Evolutionary conservation across 75 land plant species (phyloP), one percentile per base, ranked within the genome.

Genomic region (Cryptomeria japonica): DNA sequence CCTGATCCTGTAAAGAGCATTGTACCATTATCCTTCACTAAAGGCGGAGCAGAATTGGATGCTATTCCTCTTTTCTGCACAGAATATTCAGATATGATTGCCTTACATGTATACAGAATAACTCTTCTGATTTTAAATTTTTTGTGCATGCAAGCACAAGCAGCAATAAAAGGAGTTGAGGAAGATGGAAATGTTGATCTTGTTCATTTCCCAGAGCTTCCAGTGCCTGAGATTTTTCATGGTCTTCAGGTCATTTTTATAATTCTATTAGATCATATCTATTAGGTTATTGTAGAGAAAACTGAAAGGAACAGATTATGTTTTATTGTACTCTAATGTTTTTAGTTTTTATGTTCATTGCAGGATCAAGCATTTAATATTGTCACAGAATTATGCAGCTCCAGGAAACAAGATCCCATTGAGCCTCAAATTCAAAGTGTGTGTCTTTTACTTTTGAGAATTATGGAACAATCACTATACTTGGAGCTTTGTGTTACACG

Each of bases 211-310:
- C 99, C 99, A 68, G 99, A 98, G 91, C 93, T 98, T 75, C 99
- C 99, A n/a, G 92, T 93, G 88, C 99, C 97, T 86, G 99, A 98
- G 87, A 96, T 98, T 89, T 90, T 98, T 56, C 96, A 98, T 87
- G 94, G 95, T 15, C 83, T 98, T 88, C 99, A 98, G 99, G 99
- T 98, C 91, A 39, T 86, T 61, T 16, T 87, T 14, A 56, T 41
- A 68, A 31, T 36, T 31, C 5, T 18, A 49, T 32, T 18, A 36
- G 55, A 13, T 25, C 55, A 76, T 36, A 10, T 28, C n/a, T 46
- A 22, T 86, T 34, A 72, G 38, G 18, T 72, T 44, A 76, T 75
- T 53, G 32, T 14, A 47, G 44, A 51, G 51, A 22, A 88, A 16
- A n/a, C 10, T 55, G 72, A 28, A 58, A 46, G 58, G 46, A 73